Conservation (phyloP, 768 basidiomycete species). For the Ephemerocybe angulata region DNA sequence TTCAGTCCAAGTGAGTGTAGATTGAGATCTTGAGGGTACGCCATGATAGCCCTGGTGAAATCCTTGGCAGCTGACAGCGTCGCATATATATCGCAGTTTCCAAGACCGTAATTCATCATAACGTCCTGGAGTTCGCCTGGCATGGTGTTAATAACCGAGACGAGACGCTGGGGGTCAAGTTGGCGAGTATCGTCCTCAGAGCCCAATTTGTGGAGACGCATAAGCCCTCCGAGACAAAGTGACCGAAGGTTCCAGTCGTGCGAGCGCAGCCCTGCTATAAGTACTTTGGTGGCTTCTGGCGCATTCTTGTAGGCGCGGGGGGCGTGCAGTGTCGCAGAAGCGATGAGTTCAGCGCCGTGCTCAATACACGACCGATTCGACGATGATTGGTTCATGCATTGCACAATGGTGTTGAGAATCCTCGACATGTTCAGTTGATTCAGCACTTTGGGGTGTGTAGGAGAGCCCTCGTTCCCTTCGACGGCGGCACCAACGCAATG, state of each 20-base stretch:
- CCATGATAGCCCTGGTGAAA: neutral
- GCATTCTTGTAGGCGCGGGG: conserved; percentile 41
- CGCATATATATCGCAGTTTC: neutral
- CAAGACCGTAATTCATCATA: conserved; percentile 46
- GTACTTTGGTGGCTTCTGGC: conserved; percentile 42
- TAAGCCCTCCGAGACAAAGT: conserved; percentile 48
- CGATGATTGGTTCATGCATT: neutral
- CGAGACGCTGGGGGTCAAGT: conserved; percentile 49
- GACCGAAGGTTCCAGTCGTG: conserved; percentile 51
- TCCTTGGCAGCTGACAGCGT: neutral
- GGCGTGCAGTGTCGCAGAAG: conserved; percentile 41
- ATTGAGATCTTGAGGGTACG: neutral
- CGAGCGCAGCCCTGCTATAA: conserved; percentile 55
- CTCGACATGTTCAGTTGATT: conserved; percentile 14
- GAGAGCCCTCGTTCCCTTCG: conserved; percentile 27
- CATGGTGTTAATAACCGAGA: conserved; percentile 40
- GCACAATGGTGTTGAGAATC: conserved; percentile 15
- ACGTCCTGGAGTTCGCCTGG: conserved; percentile 44
- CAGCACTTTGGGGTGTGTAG: neutral
- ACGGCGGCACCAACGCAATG: too few relatives aligned
- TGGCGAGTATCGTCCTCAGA: conserved; percentile 41
- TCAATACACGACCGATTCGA: neutral
- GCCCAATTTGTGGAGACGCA: conserved; percentile 44
- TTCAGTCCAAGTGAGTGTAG: neutral
- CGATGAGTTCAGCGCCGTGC: neutral